Conservation (phyloP, 192 early-diverging fungal species). For the Coemansia sp. region DNA sequence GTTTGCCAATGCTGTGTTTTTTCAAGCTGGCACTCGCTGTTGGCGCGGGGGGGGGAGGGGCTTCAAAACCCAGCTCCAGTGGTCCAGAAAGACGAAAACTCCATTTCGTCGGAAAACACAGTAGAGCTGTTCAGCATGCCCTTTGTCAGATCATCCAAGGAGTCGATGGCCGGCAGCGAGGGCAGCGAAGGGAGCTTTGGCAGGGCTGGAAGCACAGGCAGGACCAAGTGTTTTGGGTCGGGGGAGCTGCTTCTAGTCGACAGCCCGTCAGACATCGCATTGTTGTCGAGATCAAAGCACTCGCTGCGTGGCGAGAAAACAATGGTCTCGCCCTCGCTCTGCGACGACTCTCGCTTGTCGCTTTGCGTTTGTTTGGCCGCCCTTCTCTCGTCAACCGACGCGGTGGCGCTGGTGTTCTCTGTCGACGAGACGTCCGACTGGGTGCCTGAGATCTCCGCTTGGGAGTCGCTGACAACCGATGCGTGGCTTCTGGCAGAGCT, state of each 20-base stretch:
- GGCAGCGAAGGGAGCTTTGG: background rate
- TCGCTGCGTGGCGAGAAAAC: conserved; percentile 36
- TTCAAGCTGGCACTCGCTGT: too few relatives aligned
- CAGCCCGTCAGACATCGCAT: background rate
- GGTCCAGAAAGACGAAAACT: conserved; percentile 29
- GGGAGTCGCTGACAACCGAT: background rate
- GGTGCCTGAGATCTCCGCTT: background rate
- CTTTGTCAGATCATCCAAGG: conserved; percentile 41
- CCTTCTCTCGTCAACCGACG: conserved; percentile 11
- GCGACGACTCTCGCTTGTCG: conserved; percentile 49
- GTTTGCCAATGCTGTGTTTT: background rate
- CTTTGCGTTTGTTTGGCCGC: conserved; percentile 1
- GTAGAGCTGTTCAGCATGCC: conserved; percentile 26
- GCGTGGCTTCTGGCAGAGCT: conserved; percentile 3
- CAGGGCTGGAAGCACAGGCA: conserved; percentile 21
- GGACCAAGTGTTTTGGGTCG: conserved; percentile 13
- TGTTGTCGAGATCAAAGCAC: background rate
- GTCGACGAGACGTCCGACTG: background rate
- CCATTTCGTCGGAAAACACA: conserved; percentile 18
- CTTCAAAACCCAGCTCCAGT: conserved; percentile 1
- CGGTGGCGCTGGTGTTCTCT: conserved; percentile 3
- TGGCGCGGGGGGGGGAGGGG: too few relatives aligned
- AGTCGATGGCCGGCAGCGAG: conserved; percentile 2
- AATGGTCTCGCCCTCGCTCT: conserved; percentile 51
- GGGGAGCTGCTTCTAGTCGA: conserved; percentile 13